Percentiles rank a stretch among this genome's conserved stretches.
phyloP scores from a whole-genome alignment of 768 basidiomycete species.

The Galerina marginata region DNA sequence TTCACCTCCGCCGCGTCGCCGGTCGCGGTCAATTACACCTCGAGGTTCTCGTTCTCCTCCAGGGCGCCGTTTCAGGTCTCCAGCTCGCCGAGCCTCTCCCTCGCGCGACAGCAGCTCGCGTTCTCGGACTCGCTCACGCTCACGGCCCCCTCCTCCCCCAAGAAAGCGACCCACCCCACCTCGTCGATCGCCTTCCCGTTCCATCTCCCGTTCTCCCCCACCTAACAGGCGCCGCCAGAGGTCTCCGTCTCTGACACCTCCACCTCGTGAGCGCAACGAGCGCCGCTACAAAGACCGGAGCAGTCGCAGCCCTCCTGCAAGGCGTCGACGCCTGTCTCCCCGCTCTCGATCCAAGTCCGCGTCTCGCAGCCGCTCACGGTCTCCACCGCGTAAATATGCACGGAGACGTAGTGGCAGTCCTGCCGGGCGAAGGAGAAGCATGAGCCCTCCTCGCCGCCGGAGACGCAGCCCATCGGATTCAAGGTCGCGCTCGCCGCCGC shows the following conservation, averaged over 20 bases:
- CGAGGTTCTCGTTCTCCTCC: constrained; percentile 45
- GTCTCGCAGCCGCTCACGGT: constrained; percentile 46
- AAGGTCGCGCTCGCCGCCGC: constrained; percentile 37
- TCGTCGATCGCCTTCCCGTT: constrained; percentile 55
- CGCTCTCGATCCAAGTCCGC: constrained; percentile 31
- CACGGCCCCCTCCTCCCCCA: constrained; percentile 16
- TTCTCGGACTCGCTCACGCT: constrained; percentile 32
- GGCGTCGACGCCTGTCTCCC: constrained; percentile 47
- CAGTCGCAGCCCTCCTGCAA: constrained; percentile 61
- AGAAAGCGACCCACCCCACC: constrained; percentile 33
- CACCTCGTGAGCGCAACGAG: constrained; percentile 44
- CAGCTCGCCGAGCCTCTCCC: constrained; percentile 40
- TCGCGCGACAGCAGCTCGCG: constrained; percentile 26
- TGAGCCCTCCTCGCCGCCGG: constrained; percentile 31
- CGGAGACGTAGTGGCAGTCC: constrained; percentile 51
- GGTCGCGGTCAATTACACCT: constrained; percentile 41
- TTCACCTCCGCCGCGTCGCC: constrained; percentile 55
- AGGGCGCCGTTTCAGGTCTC: constrained; percentile 28
- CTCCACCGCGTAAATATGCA: constrained; percentile 44
- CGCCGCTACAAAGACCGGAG: constrained; percentile 40
- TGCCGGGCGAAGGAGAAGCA: constrained; percentile 36
- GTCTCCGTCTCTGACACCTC: constrained; percentile 39
- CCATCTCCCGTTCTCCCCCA: constrained; percentile 46
- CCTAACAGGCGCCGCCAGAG: constrained; percentile 23
- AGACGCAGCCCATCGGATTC: constrained; percentile 33